Base-by-base conservation (phyloP, 139 green algal species). In the Picochlorum sp. region DNA sequence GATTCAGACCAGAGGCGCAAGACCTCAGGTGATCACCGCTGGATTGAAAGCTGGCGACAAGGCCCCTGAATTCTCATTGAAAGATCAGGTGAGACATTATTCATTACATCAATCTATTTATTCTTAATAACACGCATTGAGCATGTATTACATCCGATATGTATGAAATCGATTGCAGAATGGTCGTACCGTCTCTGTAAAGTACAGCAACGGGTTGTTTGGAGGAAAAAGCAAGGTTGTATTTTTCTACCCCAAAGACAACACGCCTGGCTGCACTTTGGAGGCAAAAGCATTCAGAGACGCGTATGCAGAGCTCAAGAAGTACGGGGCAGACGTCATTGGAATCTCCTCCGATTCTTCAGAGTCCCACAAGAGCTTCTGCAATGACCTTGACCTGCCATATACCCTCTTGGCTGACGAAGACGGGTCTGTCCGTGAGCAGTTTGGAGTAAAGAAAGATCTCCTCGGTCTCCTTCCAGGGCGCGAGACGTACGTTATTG, bases 161-260 rank as follows among this genome's bases (percentile, higher is more conserved):
- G 39, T 24, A 16, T n/a, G n/a, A n/a, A n/a, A 16, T n/a, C 12
- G 39, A 16, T 26, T 47, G 39, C 39, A 47, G 39, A 47, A 47
- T 47, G 39, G 39, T 26, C 20, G 22, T 16, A 53, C 44, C 24
- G 44, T 53, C 16, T 32, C 29, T 32, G 22, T 53, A 29, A 14
- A 29, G 44, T 33, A 31, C 20, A 50, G 22, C 25, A 20, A 20
- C 53, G 52, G 52, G 8, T 12, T 44, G 18, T 51, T 59, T 45
- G 35, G 33, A 36, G 29, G 18, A 1, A 59, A 59, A 22, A n/a
- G 20, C 18, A 50, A 14, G 4, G 24, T 59, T 31, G 20, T 59
- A 4, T 59, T 49, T 22, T 59, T 59, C 20, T 59, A 59, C 26
- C 52, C 52, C 2, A 59, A 59, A 50, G 52, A 59, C 20, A 59